These are phyloP conservation scores for Neohortaea acidophila DNA, from an alignment of 495 filamentous ascomycete genomes.

Conservation along the genomic window DNA sequence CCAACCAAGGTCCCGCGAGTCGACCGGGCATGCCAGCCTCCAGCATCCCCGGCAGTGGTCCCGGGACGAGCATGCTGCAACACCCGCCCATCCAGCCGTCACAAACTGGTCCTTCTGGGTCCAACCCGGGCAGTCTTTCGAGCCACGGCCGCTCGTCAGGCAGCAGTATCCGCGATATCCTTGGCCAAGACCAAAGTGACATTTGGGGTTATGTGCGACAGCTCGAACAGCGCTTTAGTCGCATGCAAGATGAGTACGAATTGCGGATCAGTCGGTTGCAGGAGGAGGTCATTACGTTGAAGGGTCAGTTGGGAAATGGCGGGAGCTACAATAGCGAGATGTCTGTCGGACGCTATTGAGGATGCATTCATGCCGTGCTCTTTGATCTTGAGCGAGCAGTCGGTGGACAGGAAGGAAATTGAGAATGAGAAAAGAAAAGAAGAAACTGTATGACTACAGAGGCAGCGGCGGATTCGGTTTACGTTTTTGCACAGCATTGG, in stretches of 20 bases:
- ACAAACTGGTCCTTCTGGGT: constrained; percentile 10
- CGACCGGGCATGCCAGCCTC: constrained; percentile 10
- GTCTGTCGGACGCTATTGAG: too few species aligned
- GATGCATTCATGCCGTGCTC: too few species aligned
- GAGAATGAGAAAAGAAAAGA: too few species aligned
- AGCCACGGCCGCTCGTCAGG: constrained; percentile 25
- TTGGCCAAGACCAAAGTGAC: constrained; percentile 17
- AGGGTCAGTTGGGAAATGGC: constrained; percentile 14
- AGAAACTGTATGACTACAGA: too few species aligned
- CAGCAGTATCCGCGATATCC: constrained; percentile 26
- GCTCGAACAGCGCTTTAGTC: constrained; percentile 20
- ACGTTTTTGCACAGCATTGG: too few species aligned
- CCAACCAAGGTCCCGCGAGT: constrained; percentile 16
- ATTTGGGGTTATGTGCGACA: constrained; percentile 23
- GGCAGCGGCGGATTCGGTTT: too few species aligned
- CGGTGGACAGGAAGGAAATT: too few species aligned
- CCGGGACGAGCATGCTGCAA: constrained; percentile 24
- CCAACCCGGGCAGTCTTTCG: constrained; percentile 27
- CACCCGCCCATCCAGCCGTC: constrained; percentile 20
- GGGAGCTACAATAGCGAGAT: constrained; percentile 16
- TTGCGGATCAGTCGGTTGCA: constrained; percentile 19
- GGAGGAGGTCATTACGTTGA: constrained; percentile 22
- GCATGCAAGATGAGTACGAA: constrained; percentile 25
- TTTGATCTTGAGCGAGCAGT: too few species aligned
- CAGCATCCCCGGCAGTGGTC: constrained; percentile 2